Evolutionary conservation across 805 yeast species (phyloP), one percentile per base, ranked within the genome.

Genomic region (Torulaspora delbrueckii): DNA sequence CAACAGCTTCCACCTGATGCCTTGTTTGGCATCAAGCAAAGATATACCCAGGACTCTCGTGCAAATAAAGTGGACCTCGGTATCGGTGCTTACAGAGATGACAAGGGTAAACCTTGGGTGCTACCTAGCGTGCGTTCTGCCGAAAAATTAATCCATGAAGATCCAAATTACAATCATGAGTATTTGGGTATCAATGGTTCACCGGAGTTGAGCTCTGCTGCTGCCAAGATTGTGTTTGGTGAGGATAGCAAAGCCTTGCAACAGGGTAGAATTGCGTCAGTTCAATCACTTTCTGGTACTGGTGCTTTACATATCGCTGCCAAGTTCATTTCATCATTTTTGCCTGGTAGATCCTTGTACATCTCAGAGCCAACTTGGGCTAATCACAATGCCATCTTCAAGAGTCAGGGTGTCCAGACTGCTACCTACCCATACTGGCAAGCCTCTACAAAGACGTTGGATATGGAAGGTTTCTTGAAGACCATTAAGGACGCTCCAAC

Each of bases 311-410:
- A 90, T 59, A 70, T 90, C 57, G 93, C 90, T 25, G 96, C 88
- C n/a, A 69, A 63, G 50, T 68, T 71, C 45, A 43, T 70, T 37
- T 48, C 60, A n/a, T 57, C 58, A 31, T 66, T 69, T 47, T 57
- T 68, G 49, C 52, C 52, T 1, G 56, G 70, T 63, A 57, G 70
- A 47, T 68, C 73, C 22, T 73, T 90, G 40, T 88, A 87, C 66
- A 62, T 90, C 42, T 85, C 96, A 10, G 71, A 76, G 48, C 99
- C 99, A 54, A 89, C 98, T n/a, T 91, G 99, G 99, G 96, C 93
- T 43, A 93, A 93, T 73, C 99, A 91, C 71, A 74, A 76, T 64
- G 89, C 83, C 64, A 86, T 91, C 55, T 93, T 90, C 65, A 73
- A 77, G 54, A 70, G 77, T 43, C 73, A 79, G 50, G 96, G 95